These are phyloP conservation scores for Camelina sativa DNA, from an alignment of 345 rosid genomes.

Conservation along the genomic window DNA sequence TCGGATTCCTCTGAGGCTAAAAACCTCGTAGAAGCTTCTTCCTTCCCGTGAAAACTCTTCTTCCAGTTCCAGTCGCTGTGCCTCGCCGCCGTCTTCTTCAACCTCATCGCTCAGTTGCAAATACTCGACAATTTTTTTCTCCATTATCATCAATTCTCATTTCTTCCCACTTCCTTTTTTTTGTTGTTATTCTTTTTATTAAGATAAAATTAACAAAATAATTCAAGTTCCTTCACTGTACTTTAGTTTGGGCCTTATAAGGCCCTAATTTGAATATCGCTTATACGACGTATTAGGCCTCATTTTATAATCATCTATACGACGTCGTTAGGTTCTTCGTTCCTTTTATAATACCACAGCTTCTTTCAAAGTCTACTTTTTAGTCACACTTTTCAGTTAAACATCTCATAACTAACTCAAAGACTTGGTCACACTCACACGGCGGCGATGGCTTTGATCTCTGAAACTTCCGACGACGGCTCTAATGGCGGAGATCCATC, in stretches of 20 bases:
- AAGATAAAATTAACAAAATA: background rate
- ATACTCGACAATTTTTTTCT: background rate
- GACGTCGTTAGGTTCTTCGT: too few species aligned
- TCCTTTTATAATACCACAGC: too few species aligned
- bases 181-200: background rate
- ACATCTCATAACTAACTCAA: too few species aligned
- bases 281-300: background rate
- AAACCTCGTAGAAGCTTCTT: too few species aligned
- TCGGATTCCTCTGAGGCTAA: too few species aligned
- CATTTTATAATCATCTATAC: background rate
- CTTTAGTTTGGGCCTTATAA: background rate
- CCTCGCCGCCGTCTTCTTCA: constrained; percentile 48
- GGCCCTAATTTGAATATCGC: too few species aligned
- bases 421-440: too few species aligned
- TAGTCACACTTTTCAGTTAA: too few species aligned
- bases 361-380: too few species aligned
- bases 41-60: too few species aligned
- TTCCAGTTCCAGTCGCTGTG: background rate
- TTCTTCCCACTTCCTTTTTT: background rate
- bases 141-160: background rate
- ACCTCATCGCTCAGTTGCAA: constrained; percentile 56
- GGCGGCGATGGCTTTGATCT: background rate
- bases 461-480: background rate
- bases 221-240: background rate
- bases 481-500: background rate